Percentiles rank a stretch among this genome's conserved stretches.
Conservation (phyloP, 176 grass and related monocot genomes). For the Oryza glaberrima region DNA sequence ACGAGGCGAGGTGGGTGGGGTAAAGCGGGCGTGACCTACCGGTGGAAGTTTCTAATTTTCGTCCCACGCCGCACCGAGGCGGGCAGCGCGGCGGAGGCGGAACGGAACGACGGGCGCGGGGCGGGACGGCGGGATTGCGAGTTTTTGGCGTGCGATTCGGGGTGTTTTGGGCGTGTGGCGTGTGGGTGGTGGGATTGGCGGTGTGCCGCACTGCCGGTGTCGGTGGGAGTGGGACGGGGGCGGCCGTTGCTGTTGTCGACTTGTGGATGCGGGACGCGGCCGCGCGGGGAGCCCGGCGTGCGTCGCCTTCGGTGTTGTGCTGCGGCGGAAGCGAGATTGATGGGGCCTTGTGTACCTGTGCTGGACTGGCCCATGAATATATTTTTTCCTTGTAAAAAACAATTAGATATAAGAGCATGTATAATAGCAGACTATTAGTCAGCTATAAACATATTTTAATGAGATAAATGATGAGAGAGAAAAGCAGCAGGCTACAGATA, state of each 20-base stretch:
- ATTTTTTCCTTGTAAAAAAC: no score
- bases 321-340: not conserved
- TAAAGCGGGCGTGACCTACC: conserved; percentile 43
- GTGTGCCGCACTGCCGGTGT: not conserved
- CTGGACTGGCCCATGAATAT: no score
- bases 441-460: no score
- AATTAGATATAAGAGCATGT: no score
- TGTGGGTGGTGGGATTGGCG: not conserved
- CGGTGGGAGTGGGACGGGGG: not conserved
- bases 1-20: conserved; percentile 19
- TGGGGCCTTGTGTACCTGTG: no score
- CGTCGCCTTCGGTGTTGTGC: not conserved
- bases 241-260: conserved; percentile 28
- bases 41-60: conserved; percentile 47
- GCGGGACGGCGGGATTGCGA: no score
- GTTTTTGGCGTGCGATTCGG: not conserved
- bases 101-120: not conserved
- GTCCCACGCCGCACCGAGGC: conserved; percentile 11
- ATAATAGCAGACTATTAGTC: no score
- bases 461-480: no score
- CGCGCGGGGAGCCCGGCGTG: not conserved
- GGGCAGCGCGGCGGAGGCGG: not conserved
- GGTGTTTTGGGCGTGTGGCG: no score
- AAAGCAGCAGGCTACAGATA: no score
- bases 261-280: conserved; percentile 5